Conservation (phyloP, 768 basidiomycete genomes). For the Phallus indusiatus region DNA sequence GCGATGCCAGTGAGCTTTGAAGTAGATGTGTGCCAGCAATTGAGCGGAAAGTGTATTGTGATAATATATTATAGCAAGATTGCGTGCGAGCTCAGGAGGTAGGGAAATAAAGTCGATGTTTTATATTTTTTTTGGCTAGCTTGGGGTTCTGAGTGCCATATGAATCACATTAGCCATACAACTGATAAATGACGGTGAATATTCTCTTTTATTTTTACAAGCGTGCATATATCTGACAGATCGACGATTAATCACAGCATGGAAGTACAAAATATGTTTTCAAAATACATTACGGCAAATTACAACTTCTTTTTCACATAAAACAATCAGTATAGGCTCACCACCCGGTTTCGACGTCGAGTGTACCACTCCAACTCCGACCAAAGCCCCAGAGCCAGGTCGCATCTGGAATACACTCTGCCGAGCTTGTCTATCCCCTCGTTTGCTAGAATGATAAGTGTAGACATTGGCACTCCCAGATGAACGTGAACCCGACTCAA, state of each 20-base stretch:
- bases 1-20: too few relatives aligned
- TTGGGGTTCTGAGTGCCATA: too few relatives aligned
- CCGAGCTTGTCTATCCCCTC: constrained; percentile 53
- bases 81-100: too few relatives aligned
- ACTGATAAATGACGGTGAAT: too few relatives aligned
- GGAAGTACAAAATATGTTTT: not conserved
- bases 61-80: too few relatives aligned
- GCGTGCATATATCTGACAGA: too few relatives aligned
- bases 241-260: not conserved
- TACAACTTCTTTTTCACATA: constrained; percentile 64
- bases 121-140: too few relatives aligned
- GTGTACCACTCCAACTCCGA: constrained; percentile 58
- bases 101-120: too few relatives aligned
- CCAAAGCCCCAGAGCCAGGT: constrained; percentile 62
- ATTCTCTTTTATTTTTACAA: too few relatives aligned
- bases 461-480: constrained; percentile 77
- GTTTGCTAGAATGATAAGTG: constrained; percentile 54
- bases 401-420: constrained; percentile 76
- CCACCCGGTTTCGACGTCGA: constrained; percentile 21
- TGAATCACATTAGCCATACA: too few relatives aligned
- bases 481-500: constrained; percentile 59
- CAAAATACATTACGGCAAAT: constrained; percentile 1
- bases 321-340: constrained; percentile 43
- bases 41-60: too few relatives aligned
- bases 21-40: too few relatives aligned